Percentiles rank a stretch among this genome's conserved stretches.
These are phyloP conservation scores for Madurella mycetomatis DNA, from an alignment of 2,329 filamentous ascomycete species.

Conservation along the genomic window DNA sequence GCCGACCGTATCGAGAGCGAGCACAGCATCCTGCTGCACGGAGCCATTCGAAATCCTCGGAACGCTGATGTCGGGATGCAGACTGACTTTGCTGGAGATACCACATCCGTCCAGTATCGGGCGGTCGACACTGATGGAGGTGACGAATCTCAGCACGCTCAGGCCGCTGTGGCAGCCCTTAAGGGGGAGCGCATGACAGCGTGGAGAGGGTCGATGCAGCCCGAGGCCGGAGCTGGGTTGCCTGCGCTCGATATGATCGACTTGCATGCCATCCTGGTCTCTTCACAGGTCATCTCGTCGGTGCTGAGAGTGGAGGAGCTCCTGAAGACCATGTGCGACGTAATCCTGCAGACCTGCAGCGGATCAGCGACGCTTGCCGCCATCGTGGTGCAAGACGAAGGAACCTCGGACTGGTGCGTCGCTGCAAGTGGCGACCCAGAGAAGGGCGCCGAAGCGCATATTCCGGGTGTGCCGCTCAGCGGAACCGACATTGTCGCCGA, in stretches of 20 bases:
- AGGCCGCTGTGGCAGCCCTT: conserved; percentile 43
- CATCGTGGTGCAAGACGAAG: conserved; percentile 68
- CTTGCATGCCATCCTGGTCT: conserved; percentile 71
- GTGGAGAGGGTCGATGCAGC: conserved; percentile 59
- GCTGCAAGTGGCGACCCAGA: conserved; percentile 71
- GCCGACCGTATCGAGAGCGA: conserved; percentile 64
- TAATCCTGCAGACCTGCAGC: conserved; percentile 73
- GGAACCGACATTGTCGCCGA: conserved; percentile 67
- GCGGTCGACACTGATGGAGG: conserved; percentile 44
- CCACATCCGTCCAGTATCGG: conserved; percentile 48
- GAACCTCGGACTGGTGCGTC: conserved; percentile 61
- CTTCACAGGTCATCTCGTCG: conserved; percentile 74
- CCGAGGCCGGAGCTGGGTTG: conserved; percentile 57
- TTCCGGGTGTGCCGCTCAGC: conserved; percentile 59
- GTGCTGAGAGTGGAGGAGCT: conserved; percentile 71
- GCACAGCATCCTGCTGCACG: conserved; percentile 62
- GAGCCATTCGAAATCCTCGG: conserved; percentile 53
- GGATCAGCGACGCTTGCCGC: conserved; percentile 66
- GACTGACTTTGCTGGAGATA: conserved; percentile 63
- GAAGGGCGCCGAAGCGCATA: conserved; percentile 61
- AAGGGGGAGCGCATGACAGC: conserved; percentile 57
- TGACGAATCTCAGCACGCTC: conserved; percentile 39
- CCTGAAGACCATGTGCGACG: conserved; percentile 75
- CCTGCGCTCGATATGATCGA: conserved; percentile 81
- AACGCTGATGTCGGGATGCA: conserved; percentile 63